Evolutionary conservation across 495 filamentous ascomycete species (phyloP).

Genomic region (Talaromyces thailandensis): DNA sequence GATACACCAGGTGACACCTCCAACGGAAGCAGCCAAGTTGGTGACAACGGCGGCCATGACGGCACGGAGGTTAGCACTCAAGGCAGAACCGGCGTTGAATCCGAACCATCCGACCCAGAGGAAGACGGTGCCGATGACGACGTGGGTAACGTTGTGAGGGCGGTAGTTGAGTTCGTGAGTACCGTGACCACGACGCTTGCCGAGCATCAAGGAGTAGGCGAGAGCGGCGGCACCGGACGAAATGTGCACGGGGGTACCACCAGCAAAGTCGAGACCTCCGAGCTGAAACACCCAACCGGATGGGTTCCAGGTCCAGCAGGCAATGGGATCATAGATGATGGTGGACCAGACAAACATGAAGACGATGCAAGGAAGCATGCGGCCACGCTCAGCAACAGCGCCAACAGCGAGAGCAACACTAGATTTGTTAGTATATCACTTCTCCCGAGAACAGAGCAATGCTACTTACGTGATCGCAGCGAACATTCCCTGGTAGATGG

Average conservation of each 20-base stretch:
- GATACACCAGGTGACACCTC: constrained; percentile 91
- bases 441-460: not conserved
- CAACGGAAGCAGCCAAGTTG: constrained; percentile 51
- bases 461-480: constrained; percentile 73
- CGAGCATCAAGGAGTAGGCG: constrained; percentile 76
- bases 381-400: constrained; percentile 84
- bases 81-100: constrained; percentile 93
- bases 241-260: constrained; percentile 95
- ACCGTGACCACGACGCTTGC: constrained; percentile 74
- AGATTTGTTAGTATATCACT: not conserved
- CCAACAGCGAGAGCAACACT: constrained; percentile 87
- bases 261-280: constrained; percentile 91
- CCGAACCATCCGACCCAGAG: constrained; percentile 99
- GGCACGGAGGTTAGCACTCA: constrained; percentile 77
- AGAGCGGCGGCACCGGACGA: constrained; percentile 82
- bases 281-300: constrained; percentile 73
- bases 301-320: constrained; percentile 97
- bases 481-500: constrained; percentile 98
- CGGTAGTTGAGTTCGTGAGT: constrained; percentile 92
- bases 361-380: constrained; percentile 86
- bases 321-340: constrained; percentile 88
- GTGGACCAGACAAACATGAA: constrained; percentile 98
- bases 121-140: constrained; percentile 95
- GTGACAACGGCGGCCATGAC: constrained; percentile 52
- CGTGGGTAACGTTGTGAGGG: constrained; percentile 95